Evolutionary conservation across 73 alveolate genomes (phyloP), one percentile per base, ranked within the genome.

Genomic region (Tetrahymena elliotti): DNA sequence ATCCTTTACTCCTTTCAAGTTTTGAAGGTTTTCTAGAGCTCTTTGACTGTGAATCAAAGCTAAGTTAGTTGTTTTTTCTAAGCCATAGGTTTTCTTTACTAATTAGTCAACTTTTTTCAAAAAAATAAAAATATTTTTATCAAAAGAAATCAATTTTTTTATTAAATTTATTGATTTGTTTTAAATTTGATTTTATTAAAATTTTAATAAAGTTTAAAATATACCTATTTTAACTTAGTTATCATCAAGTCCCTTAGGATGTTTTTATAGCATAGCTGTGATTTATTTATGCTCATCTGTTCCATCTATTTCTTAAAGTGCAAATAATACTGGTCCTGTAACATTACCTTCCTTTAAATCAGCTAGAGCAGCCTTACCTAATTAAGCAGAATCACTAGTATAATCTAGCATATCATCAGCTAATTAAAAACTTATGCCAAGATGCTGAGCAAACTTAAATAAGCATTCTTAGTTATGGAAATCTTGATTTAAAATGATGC

Each of bases 381-480:
- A 88, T 84, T 94, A 34, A 52, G 93, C 95, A 47, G 95, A 36
- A 34, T 41, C 93, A 3, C 93, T 40, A 8, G 96, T 94, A 92
- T 94, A 94, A 94, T 94, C 96, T 47, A 94, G 93, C 34, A 94
- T 93, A 88, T 94, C 96, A 88, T 94, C 96, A 27, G 93, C 93
- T 2, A 94, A 35, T 94, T 94, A 88, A n/a, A 94, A 94, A n/a
- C 93, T 83, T 0, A 88, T 94, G 84, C 96, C 96, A 20, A 94
- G 52, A 84, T 94, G 96, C 37, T 84, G 27, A 10, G 95, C 94
- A 18, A 94, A 84, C 33, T 84, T 94, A 27, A 84, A 41, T 33
- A 88, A 68, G 88, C 88, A 68, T 24, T 68, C 88, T 68, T 68
- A 31, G 10, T 68, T 68, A 31, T 68, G 88, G 88, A 68, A 68